phyloP scores from a whole-genome alignment of 2,329 filamentous ascomycete genomes.

The Salinomyces thailandicus region DNA sequence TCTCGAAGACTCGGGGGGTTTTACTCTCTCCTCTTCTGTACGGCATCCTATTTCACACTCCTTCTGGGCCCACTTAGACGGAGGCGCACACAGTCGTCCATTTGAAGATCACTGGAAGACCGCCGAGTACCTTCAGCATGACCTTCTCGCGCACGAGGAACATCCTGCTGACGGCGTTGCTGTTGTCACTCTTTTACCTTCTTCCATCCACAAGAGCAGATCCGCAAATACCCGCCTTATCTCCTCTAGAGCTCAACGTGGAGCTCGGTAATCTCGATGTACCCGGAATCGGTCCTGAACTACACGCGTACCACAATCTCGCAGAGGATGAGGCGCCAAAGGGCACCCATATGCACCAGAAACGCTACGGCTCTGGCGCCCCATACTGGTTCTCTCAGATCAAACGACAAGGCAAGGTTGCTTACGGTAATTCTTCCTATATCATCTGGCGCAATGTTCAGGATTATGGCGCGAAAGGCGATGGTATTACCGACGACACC shows the following conservation, averaged over 20 bases:
- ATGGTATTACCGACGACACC: constrained; percentile 73
- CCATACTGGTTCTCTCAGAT: constrained; percentile 34
- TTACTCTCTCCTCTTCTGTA: too few species aligned
- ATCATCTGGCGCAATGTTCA: constrained; percentile 40
- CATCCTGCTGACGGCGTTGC: constrained; percentile 2
- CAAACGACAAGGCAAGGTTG: constrained; percentile 31
- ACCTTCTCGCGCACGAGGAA: background rate
- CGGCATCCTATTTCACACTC: too few species aligned
- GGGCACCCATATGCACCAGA: constrained; percentile 15
- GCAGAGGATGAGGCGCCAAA: constrained; percentile 4
- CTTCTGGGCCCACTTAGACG: too few species aligned
- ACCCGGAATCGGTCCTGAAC: constrained; percentile 3
- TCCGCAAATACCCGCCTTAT: constrained; percentile 6
- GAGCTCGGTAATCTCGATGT: constrained; percentile 7
- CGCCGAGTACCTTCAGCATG: background rate
- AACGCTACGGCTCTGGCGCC: constrained; percentile 20
- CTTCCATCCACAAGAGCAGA: constrained; percentile 6
- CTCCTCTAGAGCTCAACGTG: constrained; percentile 10
- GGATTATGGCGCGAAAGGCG: constrained; percentile 39
- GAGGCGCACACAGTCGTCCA: too few species aligned
- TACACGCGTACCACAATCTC: constrained; percentile 2
- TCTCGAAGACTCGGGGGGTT: too few species aligned
- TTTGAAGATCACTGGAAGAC: too few species aligned
- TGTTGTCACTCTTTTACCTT: constrained; percentile 7
- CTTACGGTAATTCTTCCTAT: constrained; percentile 31